Base-by-base conservation (phyloP, 805 yeast species). In the Cyberlindnera xishuangbannaensis region DNA sequence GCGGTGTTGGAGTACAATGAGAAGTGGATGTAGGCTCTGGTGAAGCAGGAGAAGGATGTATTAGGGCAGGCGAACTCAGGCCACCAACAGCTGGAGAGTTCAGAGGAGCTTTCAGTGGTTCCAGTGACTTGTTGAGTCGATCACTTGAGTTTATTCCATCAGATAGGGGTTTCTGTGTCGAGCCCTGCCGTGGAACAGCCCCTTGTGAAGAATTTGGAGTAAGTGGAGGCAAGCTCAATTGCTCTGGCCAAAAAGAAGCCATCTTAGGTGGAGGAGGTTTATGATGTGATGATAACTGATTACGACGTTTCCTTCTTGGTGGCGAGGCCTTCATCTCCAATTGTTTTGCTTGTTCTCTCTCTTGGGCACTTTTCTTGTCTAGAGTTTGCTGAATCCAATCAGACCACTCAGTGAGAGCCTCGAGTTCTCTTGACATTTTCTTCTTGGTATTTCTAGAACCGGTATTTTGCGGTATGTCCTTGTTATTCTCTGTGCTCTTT, bases 321-420 rank as follows among this genome's bases (percentile, higher is more conserved):
- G 38, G 35, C 7, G 31, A 22, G 20, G 19, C 6, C 7, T 14
- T 25, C 16, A 20, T 22, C 23, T 32, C 23, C 18, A 37, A 23
- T 15, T 30, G 28, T 23, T 30, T 24, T 2, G 30, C 23, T 11
- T 21, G 34, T 14, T 37, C 30, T 17, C 25, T 34, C 17, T 37
- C 41, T n/a, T 13, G 27, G n/a, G 18, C 32, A 20, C 38, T 33
- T 28, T 37, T 37, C 31, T 33, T 37, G 19, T 37, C 38, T 22
- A 33, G 17, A 5, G 35, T 30, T 13, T 24, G 18, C 9, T 28
- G 20, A 9, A 37, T 37, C 41, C 41, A 37, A 11, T 37, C 41
- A 6, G 24, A 8, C 34, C 35, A 34, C 15, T 34, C 34, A 2
- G 36, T 33, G 20, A 37, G 28, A 4, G 12, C 15, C 7, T 13